Percentiles rank a stretch among this genome's conserved stretches.
phyloP scores from a whole-genome alignment of 163 green algal genomes.

The Scenedesmus sp. region DNA sequence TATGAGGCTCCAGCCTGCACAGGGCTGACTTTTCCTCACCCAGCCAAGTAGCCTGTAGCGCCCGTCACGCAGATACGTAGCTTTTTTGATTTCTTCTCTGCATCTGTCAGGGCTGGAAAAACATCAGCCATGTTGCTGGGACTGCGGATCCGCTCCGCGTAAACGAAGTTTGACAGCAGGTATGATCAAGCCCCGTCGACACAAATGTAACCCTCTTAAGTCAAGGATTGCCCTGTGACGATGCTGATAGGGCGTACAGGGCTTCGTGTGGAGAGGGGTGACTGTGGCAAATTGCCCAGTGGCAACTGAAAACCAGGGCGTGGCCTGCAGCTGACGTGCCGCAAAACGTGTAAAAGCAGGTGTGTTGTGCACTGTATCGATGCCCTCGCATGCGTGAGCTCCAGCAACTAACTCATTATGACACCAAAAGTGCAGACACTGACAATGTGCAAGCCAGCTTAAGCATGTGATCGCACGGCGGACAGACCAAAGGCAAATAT shows the following conservation, averaged over 20 bases:
- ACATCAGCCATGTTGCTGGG: neutral
- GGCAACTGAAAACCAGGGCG: neutral
- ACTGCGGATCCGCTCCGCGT: neutral
- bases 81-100: neutral
- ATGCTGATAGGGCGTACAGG: neutral
- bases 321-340: neutral
- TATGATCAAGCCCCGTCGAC: neutral
- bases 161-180: neutral
- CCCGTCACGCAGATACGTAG: slow-evolving; percentile 64
- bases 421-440: neutral
- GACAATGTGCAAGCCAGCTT: neutral
- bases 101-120: neutral
- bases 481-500: neutral
- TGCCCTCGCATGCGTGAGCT: neutral
- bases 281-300: neutral
- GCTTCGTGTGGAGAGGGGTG: neutral
- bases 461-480: neutral
- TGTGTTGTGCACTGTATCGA: too few relatives aligned
- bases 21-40: neutral
- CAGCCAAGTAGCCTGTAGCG: slow-evolving; percentile 62
- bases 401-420: neutral
- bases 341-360: neutral
- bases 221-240: neutral
- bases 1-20: neutral
- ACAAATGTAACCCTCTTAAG: neutral